Evolutionary conservation across 768 basidiomycete species (phyloP).

Genomic region (Clitopilus hobsonii): DNA sequence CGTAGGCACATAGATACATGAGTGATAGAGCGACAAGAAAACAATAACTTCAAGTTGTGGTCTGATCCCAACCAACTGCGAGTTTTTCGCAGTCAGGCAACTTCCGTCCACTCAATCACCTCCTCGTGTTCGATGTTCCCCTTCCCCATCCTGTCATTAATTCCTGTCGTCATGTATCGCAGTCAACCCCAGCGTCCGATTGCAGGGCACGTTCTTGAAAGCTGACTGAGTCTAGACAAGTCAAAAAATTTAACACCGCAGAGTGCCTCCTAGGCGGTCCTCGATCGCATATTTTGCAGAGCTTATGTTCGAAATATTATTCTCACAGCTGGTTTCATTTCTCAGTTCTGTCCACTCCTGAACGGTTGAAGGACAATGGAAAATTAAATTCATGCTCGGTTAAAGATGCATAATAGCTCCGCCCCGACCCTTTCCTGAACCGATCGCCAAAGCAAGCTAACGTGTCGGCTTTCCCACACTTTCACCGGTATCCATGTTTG

Average conservation of each 20-base stretch:
- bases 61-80: neutral
- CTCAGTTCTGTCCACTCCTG: too few species aligned
- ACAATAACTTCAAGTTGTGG: neutral
- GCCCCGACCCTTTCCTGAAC: neutral
- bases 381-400: neutral
- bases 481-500: constrained; percentile 1
- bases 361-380: too few species aligned
- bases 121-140: neutral
- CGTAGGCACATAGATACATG: neutral
- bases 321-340: too few species aligned
- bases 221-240: neutral
- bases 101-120: neutral
- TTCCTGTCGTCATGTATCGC: neutral
- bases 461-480: neutral
- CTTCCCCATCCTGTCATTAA: neutral
- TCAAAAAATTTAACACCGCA: neutral
- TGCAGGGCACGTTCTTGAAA: neutral
- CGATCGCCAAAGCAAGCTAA: neutral
- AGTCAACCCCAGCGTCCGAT: neutral
- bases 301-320: too few species aligned
- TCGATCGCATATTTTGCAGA: neutral
- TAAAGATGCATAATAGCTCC: neutral
- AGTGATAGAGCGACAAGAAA: neutral
- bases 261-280: neutral
- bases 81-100: neutral